A percentile compares a stretch with the other conserved stretches of the same genome.
phyloP scores from a whole-genome alignment of 192 early-diverging fungal species.

The Diversispora epigaea region DNA sequence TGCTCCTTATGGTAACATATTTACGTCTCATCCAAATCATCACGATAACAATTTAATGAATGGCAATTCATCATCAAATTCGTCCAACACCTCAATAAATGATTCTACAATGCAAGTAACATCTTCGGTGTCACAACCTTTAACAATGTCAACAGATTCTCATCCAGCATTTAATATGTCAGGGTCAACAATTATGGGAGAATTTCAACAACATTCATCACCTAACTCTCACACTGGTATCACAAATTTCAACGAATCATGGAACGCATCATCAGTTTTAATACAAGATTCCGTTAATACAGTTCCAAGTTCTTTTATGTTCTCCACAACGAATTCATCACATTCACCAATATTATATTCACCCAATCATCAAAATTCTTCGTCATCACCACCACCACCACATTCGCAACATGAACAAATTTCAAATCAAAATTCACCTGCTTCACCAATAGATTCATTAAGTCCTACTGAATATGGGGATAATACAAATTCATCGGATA shows the following conservation, averaged over 20 bases:
- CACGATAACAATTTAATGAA: slow-evolving; percentile 14
- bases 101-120: slow-evolving; percentile 5
- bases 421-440: background rate
- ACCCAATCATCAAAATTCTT: background rate
- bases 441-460: slow-evolving; percentile 3
- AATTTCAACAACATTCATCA: slow-evolving; percentile 7
- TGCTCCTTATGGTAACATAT: background rate
- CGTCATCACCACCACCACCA: slow-evolving; percentile 1
- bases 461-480: background rate
- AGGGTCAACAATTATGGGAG: slow-evolving; percentile 11
- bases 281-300: slow-evolving; percentile 17
- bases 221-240: background rate
- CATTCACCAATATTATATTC: slow-evolving; percentile 19
- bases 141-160: slow-evolving; percentile 1
- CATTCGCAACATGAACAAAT: background rate
- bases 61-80: background rate
- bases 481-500: background rate
- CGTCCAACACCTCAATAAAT: background rate
- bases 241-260: slow-evolving; percentile 19
- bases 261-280: slow-evolving; percentile 16
- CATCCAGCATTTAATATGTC: slow-evolving; percentile 1
- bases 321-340: background rate
- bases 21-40: background rate
- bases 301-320: slow-evolving; percentile 1
- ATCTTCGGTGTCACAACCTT: background rate